These are phyloP conservation scores for Jacaranda mimosifolia DNA, from an alignment of 257 asterid genomes.

Conservation along the genomic window DNA sequence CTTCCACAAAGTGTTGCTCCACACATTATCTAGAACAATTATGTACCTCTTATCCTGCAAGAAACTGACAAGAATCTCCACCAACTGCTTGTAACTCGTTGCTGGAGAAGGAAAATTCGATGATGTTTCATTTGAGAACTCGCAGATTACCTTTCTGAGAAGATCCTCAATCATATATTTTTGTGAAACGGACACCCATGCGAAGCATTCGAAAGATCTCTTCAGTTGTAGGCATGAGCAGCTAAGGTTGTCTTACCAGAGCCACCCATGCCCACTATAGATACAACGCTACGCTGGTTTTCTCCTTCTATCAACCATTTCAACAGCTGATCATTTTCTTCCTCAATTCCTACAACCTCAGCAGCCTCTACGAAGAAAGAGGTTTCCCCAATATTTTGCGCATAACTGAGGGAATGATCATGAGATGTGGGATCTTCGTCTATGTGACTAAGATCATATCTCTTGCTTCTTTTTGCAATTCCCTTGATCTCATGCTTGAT, in stretches of 20 bases:
- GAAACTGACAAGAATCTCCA: conserved; percentile 9
- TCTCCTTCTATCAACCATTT: background rate
- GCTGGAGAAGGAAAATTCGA: background rate
- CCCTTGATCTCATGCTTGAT: conserved; percentile 16
- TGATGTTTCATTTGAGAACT: background rate
- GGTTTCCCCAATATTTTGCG: conserved; percentile 19
- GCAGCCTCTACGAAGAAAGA: conserved; percentile 9
- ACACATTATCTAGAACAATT: conserved; percentile 56
- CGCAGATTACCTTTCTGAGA: background rate
- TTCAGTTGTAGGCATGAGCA: conserved; percentile 17
- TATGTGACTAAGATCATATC: conserved; percentile 30
- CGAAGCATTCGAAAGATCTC: background rate
- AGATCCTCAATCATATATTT: conserved; percentile 17
- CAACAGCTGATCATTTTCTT: background rate
- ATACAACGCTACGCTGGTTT: background rate
- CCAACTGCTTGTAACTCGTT: conserved; percentile 10
- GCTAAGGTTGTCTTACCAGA: conserved; percentile 21
- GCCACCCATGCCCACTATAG: conserved; percentile 18
- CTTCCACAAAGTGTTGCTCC: conserved; percentile 47
- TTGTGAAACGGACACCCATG: conserved; percentile 17
- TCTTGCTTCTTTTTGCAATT: conserved; percentile 17
- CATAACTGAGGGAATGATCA: conserved; percentile 12
- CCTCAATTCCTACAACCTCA: background rate
- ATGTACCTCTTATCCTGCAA: conserved; percentile 36
- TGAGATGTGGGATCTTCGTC: background rate